Percentiles rank a stretch among this genome's conserved stretches.
Evolutionary conservation across 495 filamentous ascomycete species (phyloP).

Genomic region (Penicillium riverlandense): DNA sequence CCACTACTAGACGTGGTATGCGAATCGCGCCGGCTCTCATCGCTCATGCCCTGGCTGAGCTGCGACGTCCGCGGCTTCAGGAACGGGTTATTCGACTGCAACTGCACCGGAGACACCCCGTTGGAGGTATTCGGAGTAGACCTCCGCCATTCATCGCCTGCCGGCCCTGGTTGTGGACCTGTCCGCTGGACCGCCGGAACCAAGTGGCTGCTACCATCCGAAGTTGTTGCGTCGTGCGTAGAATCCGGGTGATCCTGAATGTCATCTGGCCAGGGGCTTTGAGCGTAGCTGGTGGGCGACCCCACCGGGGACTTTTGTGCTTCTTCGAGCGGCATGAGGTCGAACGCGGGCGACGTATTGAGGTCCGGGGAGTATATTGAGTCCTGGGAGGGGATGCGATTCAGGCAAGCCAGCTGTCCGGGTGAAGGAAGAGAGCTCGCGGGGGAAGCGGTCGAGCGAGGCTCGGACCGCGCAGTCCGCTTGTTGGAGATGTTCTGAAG

Average conservation of each 20-base stretch:
- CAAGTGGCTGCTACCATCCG: slow-evolving; percentile 8
- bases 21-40: slow-evolving; percentile 9
- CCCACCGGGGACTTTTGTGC: slow-evolving; percentile 36
- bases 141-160: slow-evolving; percentile 17
- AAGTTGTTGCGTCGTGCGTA: neutral
- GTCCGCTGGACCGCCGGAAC: slow-evolving; percentile 20
- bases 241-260: slow-evolving; percentile 7
- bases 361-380: slow-evolving; percentile 37
- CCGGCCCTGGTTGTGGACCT: slow-evolving; percentile 15
- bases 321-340: slow-evolving; percentile 38
- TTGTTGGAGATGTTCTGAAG: slow-evolving; percentile 28
- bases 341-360: slow-evolving; percentile 37
- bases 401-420: slow-evolving; percentile 20
- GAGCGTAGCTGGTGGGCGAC: slow-evolving; percentile 19
- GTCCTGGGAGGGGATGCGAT: slow-evolving; percentile 25
- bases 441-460: slow-evolving; percentile 19
- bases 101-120: slow-evolving; percentile 24
- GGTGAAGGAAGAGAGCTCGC: slow-evolving; percentile 23
- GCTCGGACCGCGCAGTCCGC: slow-evolving; percentile 23
- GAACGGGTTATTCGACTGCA: slow-evolving; percentile 41
- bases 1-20: slow-evolving; percentile 14
- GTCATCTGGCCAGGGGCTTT: slow-evolving; percentile 30
- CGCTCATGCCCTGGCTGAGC: slow-evolving; percentile 15
- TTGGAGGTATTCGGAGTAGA: slow-evolving; percentile 4
- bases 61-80: slow-evolving; percentile 20